Conservation (phyloP, 2,329 filamentous ascomycete species). For the Arthrobotrys musiformis region DNA sequence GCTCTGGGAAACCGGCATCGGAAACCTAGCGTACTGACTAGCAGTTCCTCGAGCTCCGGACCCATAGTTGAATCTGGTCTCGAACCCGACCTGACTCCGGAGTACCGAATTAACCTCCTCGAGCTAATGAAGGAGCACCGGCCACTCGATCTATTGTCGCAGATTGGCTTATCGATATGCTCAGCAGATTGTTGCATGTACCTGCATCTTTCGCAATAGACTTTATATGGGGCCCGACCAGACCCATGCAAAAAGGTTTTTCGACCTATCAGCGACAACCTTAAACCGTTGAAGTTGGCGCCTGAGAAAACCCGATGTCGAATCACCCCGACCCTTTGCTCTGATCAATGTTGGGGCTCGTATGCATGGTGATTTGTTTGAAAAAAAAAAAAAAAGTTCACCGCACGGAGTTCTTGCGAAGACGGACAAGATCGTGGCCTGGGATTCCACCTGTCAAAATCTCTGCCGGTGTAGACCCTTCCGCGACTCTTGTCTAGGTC, state of each 20-base stretch:
- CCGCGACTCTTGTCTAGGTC: constrained; percentile 19
- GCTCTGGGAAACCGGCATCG: not conserved
- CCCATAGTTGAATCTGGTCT: not conserved
- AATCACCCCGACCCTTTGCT: constrained; percentile 4
- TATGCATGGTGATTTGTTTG: constrained; percentile 55
- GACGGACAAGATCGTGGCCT: constrained; percentile 9
- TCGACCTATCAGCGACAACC: constrained; percentile 26
- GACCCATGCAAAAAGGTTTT: constrained; percentile 33
- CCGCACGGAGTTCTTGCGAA: constrained; percentile 8
- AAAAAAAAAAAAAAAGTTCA: not conserved
- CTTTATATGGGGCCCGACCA: constrained; percentile 10
- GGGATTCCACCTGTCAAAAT: constrained; percentile 28
- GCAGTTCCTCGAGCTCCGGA: constrained; percentile 6
- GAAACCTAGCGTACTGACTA: not conserved
- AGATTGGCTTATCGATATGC: constrained; percentile 50
- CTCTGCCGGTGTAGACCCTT: not conserved
- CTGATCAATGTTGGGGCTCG: constrained; percentile 1
- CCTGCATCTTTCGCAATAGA: constrained; percentile 47
- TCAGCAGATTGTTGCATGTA: constrained; percentile 41
- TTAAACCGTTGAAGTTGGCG: constrained; percentile 28
- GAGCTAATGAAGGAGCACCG: constrained; percentile 20
- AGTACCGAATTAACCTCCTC: not conserved
- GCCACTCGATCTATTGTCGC: not conserved
- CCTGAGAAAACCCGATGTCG: constrained; percentile 1
- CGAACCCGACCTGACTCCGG: not conserved